Base-by-base conservation (phyloP, 2,329 filamentous ascomycete species). In the Coniochaeta prunicola region DNA sequence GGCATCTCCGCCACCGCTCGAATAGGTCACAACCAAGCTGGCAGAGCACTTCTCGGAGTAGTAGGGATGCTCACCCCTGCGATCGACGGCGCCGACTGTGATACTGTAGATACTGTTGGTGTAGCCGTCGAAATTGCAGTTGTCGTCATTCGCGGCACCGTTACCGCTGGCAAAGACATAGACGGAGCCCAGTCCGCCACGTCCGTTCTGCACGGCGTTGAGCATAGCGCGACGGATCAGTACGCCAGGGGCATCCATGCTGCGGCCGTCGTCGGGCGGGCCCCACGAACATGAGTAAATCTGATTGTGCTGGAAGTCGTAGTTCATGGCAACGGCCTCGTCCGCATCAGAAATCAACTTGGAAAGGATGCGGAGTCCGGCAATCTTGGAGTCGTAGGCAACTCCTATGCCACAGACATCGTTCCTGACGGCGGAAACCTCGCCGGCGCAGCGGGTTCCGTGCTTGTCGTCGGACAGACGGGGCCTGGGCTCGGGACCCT, bases 231-330 rank as follows among this genome's bases (percentile, higher is more conserved):
- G 85, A 65, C 88, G 85, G 67, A 99, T 97, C 21, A 99, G 79
- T 58, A 96, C 84, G 5, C 92, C 91, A 0, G 94, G 94, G 0
- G 87, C 91, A 66, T 97, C 93, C 94, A 99, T 99, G 26, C 91
- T 92, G 61, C 81, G 80, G 53, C 94, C 94, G 70, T 97, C 92
- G 68, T 99, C 94, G 0, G 92, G 91, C 9, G 94, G 94, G 0
- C 94, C 94, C 94, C 94, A 99, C 0, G 94, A 99, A 76, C 94
- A 99, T 0, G 94, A 99, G 75, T 97, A 99, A 60, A 99, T 97
- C 61, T 97, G 86, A 70, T 97, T 99, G 61, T 93, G 80, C 67
- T 97, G 87, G 68, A 86, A 94, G 62, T 89, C 89, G 76, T 93
- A 97, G 73, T 96, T 97, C 80, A 99, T 87, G 24, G 94, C 91